Evolutionary conservation across 2,329 filamentous ascomycete genomes (phyloP), one percentile per base, ranked within the genome.

Genomic region (Colletotrichum noveboracense): DNA sequence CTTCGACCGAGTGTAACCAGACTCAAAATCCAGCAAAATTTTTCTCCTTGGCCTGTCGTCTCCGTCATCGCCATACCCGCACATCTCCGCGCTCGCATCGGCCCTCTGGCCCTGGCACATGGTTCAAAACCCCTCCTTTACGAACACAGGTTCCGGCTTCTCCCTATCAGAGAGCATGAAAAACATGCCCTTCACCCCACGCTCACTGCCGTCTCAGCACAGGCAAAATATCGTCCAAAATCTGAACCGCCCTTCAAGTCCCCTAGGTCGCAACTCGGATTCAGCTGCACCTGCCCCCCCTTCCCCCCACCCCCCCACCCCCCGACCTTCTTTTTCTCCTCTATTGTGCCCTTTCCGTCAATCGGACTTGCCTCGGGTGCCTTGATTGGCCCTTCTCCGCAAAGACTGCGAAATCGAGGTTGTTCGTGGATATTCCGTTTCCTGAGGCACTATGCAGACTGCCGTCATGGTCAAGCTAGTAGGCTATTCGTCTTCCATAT

Each of bases 1-100:
- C 32, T 56, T 72, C 55, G 73, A 66, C 55, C 69, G 69, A 75
- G 62, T 66, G 62, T 52, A 30, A 58, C 66, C 52, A 60, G 30
- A 61, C 7, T 10, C 9, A 10, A 14, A 61, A 48, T 16, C 16
- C 32, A 58, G 38, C 12, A 55, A 68, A 18, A 48, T n/a, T 48
- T 28, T 34, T 28, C 60, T 34, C 21, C 55, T 24, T 52, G 12
- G 21, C 38, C 18, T 43, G 38, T 43, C 38, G 6, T n/a, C 52
- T n/a, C 34, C 26, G 9, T 16, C 26, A 21, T 34, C 16, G 28
- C 14, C 32, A 18, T 34, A 36, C 21, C 66, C 18, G 48, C 34
- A 48, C 73, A 24, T 38, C 72, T 55, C 36, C 56, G 43, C 69
- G 34, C 69, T 75, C 73, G 73, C 73, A 75, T 75, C 69, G 73